phyloP scores from a whole-genome alignment of 805 yeast species.

The Ogataea chonburiensis region DNA sequence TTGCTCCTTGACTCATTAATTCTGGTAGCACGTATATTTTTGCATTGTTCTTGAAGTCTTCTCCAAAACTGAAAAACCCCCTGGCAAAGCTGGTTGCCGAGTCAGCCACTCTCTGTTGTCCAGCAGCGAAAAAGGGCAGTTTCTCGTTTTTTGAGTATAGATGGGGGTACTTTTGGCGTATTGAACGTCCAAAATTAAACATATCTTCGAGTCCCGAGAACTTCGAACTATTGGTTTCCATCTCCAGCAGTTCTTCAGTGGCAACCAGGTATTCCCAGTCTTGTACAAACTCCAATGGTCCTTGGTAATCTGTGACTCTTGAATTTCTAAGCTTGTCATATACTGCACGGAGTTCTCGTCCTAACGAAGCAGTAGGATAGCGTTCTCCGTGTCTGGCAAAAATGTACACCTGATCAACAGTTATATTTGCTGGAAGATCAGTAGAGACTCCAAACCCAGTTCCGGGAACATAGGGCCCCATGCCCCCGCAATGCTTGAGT shows the following conservation, averaged over 20 bases:
- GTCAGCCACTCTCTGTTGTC: constrained; percentile 53
- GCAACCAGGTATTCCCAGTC: constrained; percentile 50
- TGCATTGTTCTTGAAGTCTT: constrained; percentile 35
- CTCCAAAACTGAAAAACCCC: constrained; percentile 51
- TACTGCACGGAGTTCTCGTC: constrained; percentile 23
- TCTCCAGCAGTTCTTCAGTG: constrained; percentile 33
- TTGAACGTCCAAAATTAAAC: constrained; percentile 45
- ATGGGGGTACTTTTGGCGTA: constrained; percentile 48
- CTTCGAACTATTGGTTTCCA: constrained; percentile 50
- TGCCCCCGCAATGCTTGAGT: constrained; percentile 46
- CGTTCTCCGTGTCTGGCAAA: constrained; percentile 81
- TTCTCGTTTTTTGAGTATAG: constrained; percentile 38
- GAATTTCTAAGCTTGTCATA: constrained; percentile 37
- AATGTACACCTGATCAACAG: constrained; percentile 65
- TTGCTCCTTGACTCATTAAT: constrained; percentile 48
- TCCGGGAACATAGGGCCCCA: constrained; percentile 53
- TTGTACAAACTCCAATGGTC: constrained; percentile 53
- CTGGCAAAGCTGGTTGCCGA: constrained; percentile 56
- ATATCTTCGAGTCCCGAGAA: constrained; percentile 55
- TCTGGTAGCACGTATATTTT: constrained; percentile 47
- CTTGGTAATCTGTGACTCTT: constrained; percentile 38
- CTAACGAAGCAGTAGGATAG: constrained; percentile 53
- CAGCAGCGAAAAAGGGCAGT: constrained; percentile 55
- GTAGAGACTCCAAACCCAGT: constrained; percentile 53
- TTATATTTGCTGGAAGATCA: constrained; percentile 49